Evolutionary conservation across 2,329 filamentous ascomycete genomes (phyloP).

Genomic region (Cytospora piceicola): DNA sequence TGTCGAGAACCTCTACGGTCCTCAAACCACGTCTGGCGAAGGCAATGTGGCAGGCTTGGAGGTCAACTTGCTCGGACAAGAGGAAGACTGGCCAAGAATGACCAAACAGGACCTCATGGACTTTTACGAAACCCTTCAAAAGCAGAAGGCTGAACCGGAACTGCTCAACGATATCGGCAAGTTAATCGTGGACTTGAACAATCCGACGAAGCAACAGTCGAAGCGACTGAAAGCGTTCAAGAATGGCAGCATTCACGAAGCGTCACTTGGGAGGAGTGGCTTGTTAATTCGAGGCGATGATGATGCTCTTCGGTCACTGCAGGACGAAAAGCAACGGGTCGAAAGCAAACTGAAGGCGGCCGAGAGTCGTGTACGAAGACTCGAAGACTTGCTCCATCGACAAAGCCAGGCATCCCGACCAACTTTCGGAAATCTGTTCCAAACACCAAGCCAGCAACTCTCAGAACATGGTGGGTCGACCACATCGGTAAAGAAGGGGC

Average conservation of each 20-base stretch:
- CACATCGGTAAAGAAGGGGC: slow-evolving; percentile 48
- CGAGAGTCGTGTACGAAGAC: slow-evolving; percentile 84
- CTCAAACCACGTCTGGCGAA: slow-evolving; percentile 65
- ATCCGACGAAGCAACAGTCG: slow-evolving; percentile 82
- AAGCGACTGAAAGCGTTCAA: slow-evolving; percentile 93
- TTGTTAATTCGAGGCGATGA: slow-evolving; percentile 86
- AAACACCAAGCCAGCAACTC: slow-evolving; percentile 49
- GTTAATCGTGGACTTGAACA: slow-evolving; percentile 77
- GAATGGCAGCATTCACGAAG: slow-evolving; percentile 92
- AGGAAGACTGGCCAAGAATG: slow-evolving; percentile 78
- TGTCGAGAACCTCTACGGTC: slow-evolving; percentile 73
- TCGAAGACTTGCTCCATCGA: slow-evolving; percentile 90
- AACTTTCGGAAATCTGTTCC: slow-evolving; percentile 59
- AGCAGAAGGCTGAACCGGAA: slow-evolving; percentile 65
- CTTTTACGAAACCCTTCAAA: slow-evolving; percentile 69
- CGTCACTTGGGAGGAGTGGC: slow-evolving; percentile 83
- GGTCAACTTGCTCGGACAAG: slow-evolving; percentile 80
- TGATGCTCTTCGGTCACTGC: slow-evolving; percentile 75
- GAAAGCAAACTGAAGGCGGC: slow-evolving; percentile 79
- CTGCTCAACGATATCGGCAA: slow-evolving; percentile 75
- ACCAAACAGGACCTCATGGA: slow-evolving; percentile 75
- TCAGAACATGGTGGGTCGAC: slow-evolving; percentile 55
- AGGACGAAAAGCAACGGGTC: slow-evolving; percentile 77
- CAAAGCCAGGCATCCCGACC: slow-evolving; percentile 66
- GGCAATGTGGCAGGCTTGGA: slow-evolving; percentile 76